phyloP scores from a whole-genome alignment of 371 early-diverging fungal genomes.

The Mucor indicus region DNA sequence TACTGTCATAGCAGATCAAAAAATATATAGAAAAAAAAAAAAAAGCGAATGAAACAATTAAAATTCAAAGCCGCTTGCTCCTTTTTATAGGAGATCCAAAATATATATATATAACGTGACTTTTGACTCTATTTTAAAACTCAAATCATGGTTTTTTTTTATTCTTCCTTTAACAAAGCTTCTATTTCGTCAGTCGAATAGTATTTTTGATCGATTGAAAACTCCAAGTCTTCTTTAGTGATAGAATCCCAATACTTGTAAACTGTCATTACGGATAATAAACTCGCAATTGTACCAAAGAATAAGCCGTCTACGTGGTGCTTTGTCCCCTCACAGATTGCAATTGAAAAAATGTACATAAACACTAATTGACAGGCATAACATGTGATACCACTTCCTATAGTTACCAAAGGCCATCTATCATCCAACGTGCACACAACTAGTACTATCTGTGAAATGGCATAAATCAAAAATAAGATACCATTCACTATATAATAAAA shows the following conservation, averaged over 20 bases:
- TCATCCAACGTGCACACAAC: slow-evolving; percentile 84
- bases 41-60: no score
- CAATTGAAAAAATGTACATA: slow-evolving; percentile 57
- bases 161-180: slow-evolving; percentile 1
- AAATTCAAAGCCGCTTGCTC: no score
- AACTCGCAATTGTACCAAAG: slow-evolving; percentile 74
- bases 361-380: slow-evolving; percentile 71
- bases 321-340: slow-evolving; percentile 70
- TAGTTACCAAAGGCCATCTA: slow-evolving; percentile 81
- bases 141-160: no score
- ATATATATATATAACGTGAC: no score
- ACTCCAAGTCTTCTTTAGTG: slow-evolving; percentile 72
- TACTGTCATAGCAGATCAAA: no score
- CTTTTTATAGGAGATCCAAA: no score
- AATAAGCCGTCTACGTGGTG: slow-evolving; percentile 90
- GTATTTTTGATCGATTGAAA: slow-evolving; percentile 75
- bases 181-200: slow-evolving; percentile 44
- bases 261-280: slow-evolving; percentile 90
- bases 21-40: no score
- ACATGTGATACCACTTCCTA: slow-evolving; percentile 73
- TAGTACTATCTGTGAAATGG: slow-evolving; percentile 73
- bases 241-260: slow-evolving; percentile 84
- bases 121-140: no score
- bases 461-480: slow-evolving; percentile 68
- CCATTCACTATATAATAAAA: slow-evolving; percentile 72